Conservation (phyloP, 257 asterid species). For the Galeopsis tetrahit region DNA sequence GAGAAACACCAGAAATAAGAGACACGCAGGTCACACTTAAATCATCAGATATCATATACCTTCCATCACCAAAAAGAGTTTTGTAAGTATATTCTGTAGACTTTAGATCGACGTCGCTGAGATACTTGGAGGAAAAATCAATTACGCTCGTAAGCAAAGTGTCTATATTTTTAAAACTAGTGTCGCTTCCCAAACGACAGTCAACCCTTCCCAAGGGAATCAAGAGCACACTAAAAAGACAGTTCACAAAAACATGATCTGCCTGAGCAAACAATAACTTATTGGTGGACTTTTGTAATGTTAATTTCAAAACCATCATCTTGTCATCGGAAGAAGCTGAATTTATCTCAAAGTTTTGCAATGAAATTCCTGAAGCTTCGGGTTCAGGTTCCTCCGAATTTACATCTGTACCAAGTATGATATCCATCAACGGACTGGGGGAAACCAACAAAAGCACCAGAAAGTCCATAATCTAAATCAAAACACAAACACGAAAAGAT, state of each 20-base stretch:
- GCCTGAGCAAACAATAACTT: slow-evolving; percentile 32
- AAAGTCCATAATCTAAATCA: slow-evolving; percentile 14
- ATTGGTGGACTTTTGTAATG: slow-evolving; percentile 14
- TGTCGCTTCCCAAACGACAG: neutral
- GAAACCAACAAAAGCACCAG: slow-evolving; percentile 21
- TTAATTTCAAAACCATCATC: neutral
- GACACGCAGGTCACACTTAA: neutral
- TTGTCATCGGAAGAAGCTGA: neutral
- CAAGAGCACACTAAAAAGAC: slow-evolving; percentile 6
- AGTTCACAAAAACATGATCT: neutral
- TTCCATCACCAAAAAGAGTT: neutral
- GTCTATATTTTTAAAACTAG: slow-evolving; percentile 4
- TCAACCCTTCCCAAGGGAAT: slow-evolving; percentile 19
- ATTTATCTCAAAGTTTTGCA: neutral
- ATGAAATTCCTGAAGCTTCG: neutral
- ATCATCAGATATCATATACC: too few relatives aligned
- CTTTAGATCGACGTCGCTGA: neutral
- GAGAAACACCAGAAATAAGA: neutral
- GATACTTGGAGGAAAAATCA: neutral
- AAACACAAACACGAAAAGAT: too few relatives aligned
- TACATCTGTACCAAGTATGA: neutral
- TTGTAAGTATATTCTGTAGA: too few relatives aligned
- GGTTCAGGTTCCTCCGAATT: neutral
- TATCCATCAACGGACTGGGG: slow-evolving; percentile 17
- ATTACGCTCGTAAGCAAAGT: slow-evolving; percentile 6